Conservation (phyloP, 352 stramenopile genomes). For the Phytophthora sp. region DNA sequence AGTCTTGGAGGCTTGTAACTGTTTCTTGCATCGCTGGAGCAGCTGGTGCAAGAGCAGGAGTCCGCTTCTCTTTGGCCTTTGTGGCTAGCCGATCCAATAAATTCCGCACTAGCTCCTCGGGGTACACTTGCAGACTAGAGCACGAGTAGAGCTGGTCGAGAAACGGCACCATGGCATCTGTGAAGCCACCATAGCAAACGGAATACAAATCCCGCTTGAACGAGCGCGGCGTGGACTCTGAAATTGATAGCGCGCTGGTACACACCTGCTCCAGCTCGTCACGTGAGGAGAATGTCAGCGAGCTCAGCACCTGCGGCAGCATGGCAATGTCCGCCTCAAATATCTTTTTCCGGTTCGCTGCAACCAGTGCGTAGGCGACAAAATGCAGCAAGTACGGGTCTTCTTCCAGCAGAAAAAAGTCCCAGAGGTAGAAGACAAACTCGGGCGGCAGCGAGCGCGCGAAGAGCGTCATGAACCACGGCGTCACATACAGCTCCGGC, state of each 20-base stretch:
- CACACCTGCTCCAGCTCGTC: constrained; percentile 72
- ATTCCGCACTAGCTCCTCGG: constrained; percentile 82
- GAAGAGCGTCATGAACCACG: constrained; percentile 96
- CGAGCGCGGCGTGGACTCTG: constrained; percentile 71
- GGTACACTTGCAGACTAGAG: constrained; percentile 86
- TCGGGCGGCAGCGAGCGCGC: constrained; percentile 76
- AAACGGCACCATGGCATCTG: constrained; percentile 67
- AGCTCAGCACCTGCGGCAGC: constrained; percentile 83
- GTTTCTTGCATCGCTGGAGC: constrained; percentile 11
- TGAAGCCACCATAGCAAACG: constrained; percentile 83
- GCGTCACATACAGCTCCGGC: constrained; percentile 93
- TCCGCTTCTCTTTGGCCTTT: constrained; percentile 26
- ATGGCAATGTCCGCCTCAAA: constrained; percentile 73
- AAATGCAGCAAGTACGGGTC: constrained; percentile 91
- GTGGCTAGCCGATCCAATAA: constrained; percentile 61
- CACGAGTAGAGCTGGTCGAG: constrained; percentile 70
- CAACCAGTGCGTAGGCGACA: constrained; percentile 85
- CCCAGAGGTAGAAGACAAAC: constrained; percentile 88
- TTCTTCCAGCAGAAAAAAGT: constrained; percentile 91
- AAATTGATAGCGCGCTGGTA: constrained; percentile 51
- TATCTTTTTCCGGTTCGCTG: constrained; percentile 60
- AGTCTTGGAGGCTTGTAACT: neutral
- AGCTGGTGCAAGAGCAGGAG: constrained; percentile 4
- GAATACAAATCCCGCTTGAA: constrained; percentile 85
- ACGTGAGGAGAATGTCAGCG: constrained; percentile 64